phyloP scores from a whole-genome alignment of 768 basidiomycete species.

The Tephrocybe sp. region DNA sequence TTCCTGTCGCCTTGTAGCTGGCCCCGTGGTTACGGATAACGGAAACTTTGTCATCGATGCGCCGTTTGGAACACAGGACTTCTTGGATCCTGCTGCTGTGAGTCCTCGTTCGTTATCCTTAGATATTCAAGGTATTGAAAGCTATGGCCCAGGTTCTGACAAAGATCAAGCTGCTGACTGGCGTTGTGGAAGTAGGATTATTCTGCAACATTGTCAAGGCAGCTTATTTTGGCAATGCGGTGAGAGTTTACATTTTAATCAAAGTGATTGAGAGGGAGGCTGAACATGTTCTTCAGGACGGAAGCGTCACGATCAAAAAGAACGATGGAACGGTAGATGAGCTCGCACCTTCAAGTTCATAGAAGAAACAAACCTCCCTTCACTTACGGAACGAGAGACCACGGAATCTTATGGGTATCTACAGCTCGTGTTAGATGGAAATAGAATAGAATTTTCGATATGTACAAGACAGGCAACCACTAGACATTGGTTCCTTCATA shows the following conservation, averaged over 20 bases:
- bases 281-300: conserved; percentile 45
- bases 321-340: conserved; percentile 46
- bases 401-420: neutral
- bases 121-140: neutral
- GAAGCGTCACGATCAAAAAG: conserved; percentile 63
- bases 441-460: neutral
- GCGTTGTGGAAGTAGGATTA: conserved; percentile 98
- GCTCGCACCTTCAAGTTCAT: conserved; percentile 13
- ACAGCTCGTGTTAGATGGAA: neutral
- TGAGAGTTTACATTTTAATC: conserved; percentile 24
- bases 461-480: too few relatives aligned
- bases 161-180: conserved; percentile 90
- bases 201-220: conserved; percentile 92
- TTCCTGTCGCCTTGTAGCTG: conserved; percentile 47
- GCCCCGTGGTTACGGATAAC: conserved; percentile 96
- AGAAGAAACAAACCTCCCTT: neutral
- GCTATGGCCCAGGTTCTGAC: conserved; percentile 56
- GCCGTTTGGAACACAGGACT: conserved; percentile 69
- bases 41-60: conserved; percentile 98
- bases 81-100: conserved; percentile 67
- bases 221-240: conserved; percentile 94
- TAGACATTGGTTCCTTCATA: too few relatives aligned
- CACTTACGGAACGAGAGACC: neutral
- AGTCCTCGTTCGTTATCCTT: conserved; percentile 10
- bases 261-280: neutral